Base-by-base conservation (phyloP, 1,284 basidiomycete genomes). In the Microbotryomycetes sp. region DNA sequence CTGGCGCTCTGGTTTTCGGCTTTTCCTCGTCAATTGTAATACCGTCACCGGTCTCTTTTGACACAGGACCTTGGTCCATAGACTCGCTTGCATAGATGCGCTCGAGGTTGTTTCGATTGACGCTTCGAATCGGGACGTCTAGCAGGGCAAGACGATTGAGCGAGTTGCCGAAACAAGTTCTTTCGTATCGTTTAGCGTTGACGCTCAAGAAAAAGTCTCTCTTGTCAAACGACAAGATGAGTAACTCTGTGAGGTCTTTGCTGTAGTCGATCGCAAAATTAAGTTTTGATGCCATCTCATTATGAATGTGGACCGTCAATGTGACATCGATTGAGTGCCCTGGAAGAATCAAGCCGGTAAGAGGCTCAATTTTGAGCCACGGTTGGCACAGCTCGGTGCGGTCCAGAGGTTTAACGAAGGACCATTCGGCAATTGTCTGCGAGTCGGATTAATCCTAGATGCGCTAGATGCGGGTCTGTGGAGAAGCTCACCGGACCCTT, bases 191-290 rank as follows among this genome's bases (percentile, higher is more conserved):
- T 1, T 52, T 23, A 13, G 60, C 59, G 0, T 60, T 50, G 23
- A 68, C 57, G 6, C 60, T 45, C 26, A 66, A 59, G 50, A 68
- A 68, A 4, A 68, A 50, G 46, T 68, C 66, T 16, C 52, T 48
- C 30, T 61, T 65, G 29, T 62, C 59, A 46, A 63, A 48, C n/a
- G 59, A 60, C 13, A 66, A 35, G 41, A 68, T 50, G 48, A 68
- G 59, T 3, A 68, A 29, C 13, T 68, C 66, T 3, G 58, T 56
- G 7, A 65, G 51, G 9, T 52, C 54, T 7, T 7, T 5, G 45
- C 23, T 1, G 2, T 49, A 27, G 13, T 30, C 15, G 9, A 48
- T 27, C 1, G 59, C 53, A 30, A 67, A 65, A 23, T 56, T 59
- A 21, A 65, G 58, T 3, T 15, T 13, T 1, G 51, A 2, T 11